A percentile compares a stretch with the other conserved stretches of the same genome.
Evolutionary conservation across 129 eudicot species (phyloP).

Genomic region (Pseudognaphalium luteoalbum): DNA sequence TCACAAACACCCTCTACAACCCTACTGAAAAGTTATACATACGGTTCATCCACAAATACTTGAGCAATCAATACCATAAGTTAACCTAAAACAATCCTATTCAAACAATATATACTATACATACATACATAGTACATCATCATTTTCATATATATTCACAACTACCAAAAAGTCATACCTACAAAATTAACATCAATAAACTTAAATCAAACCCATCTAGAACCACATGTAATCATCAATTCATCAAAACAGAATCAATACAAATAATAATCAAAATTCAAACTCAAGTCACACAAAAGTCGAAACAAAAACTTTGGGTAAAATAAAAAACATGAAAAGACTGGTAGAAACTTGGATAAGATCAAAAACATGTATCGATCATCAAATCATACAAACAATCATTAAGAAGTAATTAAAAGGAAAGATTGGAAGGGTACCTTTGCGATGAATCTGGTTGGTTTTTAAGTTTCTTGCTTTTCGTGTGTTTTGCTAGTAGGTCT

Average conservation of each 20-base stretch:
- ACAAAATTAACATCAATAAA: not conserved
- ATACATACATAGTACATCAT: too few species aligned
- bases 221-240: constrained; percentile 3
- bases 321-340: not conserved
- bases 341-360: not conserved
- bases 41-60: not conserved
- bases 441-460: not conserved
- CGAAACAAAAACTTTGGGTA: not conserved
- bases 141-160: not conserved
- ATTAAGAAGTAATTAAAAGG: not conserved
- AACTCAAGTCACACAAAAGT: constrained; percentile 28
- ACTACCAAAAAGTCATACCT: not conserved
- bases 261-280: not conserved
- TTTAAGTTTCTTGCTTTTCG: not conserved
- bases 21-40: not conserved
- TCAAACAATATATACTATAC: too few species aligned
- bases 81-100: too few species aligned
- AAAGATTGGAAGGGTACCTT: not conserved
- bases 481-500: not conserved
- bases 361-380: not conserved
- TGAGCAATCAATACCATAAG: not conserved
- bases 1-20: not conserved
- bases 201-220: not conserved
- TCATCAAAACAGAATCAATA: not conserved
- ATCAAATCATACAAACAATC: not conserved